A percentile compares a stretch with the other conserved stretches of the same genome.
phyloP scores from a whole-genome alignment of 768 basidiomycete genomes.

The Rhodosporidiobolus sp. region DNA sequence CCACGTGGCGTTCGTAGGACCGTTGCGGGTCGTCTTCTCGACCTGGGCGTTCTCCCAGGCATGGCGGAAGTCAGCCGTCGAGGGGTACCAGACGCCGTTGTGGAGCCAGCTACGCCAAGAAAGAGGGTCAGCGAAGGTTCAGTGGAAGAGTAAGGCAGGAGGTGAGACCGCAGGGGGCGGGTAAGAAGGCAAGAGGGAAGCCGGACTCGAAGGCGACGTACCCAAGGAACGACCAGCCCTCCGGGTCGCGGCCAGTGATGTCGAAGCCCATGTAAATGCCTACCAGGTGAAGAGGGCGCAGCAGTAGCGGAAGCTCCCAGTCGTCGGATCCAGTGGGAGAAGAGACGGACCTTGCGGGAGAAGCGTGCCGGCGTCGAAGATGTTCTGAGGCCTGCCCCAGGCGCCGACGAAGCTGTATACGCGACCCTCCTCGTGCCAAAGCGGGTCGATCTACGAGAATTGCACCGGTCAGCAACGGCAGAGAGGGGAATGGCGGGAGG shows the following conservation, averaged over 20 bases:
- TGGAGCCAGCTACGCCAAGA: conserved; percentile 33
- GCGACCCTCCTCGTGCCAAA: conserved; percentile 44
- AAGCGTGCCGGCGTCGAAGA: conserved; percentile 44
- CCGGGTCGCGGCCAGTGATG: conserved; percentile 44
- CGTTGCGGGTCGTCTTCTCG: conserved; percentile 40
- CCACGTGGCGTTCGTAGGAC: conserved; percentile 27
- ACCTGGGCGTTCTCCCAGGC: conserved; percentile 40
- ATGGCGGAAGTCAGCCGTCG: conserved; percentile 44
- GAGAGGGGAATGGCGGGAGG: too few relatives aligned
- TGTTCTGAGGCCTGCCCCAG: conserved; percentile 15
- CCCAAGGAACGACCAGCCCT: conserved; percentile 42
- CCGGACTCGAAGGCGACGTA: not conserved
- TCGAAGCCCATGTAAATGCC: not conserved
- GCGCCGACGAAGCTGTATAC: conserved; percentile 42
- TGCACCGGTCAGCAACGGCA: too few relatives aligned
- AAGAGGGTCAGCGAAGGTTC: not conserved
- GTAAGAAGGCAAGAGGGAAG: not conserved
- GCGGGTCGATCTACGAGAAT: conserved; percentile 46
- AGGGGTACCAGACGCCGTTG: conserved; percentile 41
- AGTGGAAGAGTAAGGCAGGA: too few relatives aligned
- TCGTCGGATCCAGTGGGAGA: too few relatives aligned
- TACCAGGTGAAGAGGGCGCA: not conserved
- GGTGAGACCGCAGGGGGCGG: not conserved
- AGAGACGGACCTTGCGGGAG: conserved; percentile 35
- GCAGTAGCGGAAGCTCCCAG: too few relatives aligned